Conservation (phyloP, 164 flowering plant genomes). For the Umbilicus rupestris region DNA sequence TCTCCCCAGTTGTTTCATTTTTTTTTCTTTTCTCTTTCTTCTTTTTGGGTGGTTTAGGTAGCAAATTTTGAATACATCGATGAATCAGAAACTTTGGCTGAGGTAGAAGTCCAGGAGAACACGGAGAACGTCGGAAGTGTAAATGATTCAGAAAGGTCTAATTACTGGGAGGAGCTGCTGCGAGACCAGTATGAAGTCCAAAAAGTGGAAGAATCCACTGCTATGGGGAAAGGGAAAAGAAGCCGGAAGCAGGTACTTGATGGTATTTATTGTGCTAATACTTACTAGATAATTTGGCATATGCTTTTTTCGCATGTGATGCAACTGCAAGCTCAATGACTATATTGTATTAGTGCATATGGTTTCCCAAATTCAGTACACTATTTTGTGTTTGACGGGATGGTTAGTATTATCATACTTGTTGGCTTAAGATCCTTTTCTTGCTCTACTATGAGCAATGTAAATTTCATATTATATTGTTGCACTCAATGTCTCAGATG, state of each 20-base stretch:
- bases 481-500: conserved; percentile 42
- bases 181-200: conserved; percentile 71
- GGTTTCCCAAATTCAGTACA: background rate
- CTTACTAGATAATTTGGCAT: background rate
- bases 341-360: background rate
- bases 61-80: conserved; percentile 96
- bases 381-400: background rate
- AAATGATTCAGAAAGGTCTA: conserved; percentile 53
- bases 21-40: background rate
- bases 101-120: conserved; percentile 44
- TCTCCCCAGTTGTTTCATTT: background rate
- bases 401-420: background rate
- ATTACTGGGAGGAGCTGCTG: conserved; percentile 88
- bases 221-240: conserved; percentile 93
- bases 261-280: background rate
- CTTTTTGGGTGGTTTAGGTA: conserved; percentile 35
- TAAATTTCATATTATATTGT: background rate
- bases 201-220: conserved; percentile 68
- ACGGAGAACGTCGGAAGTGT: conserved; percentile 26
- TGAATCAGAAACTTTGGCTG: conserved; percentile 53
- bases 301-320: background rate
- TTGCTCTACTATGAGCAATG: background rate
- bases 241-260: conserved; percentile 77
- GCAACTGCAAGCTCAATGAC: background rate
- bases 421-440: background rate